Evolutionary conservation across 768 basidiomycete species (phyloP).

Genomic region (Trametes sanguinea): DNA sequence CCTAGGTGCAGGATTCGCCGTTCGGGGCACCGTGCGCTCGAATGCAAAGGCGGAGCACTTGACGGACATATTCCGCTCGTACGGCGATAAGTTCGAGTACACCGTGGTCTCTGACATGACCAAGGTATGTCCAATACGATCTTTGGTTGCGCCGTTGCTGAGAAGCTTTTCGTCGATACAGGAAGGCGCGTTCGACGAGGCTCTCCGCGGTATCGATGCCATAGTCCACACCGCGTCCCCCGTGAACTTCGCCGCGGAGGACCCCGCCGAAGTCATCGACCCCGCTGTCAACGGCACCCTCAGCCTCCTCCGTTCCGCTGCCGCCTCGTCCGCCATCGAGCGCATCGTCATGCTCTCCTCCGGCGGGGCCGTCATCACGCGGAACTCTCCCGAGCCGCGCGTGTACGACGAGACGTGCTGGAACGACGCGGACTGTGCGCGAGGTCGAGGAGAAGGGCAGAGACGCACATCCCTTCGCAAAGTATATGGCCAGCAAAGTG

Average conservation of each 20-base stretch:
- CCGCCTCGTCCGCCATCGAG: conserved; percentile 45
- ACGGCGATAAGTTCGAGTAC: conserved; percentile 59
- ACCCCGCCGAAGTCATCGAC: conserved; percentile 37
- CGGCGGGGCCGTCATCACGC: conserved; percentile 41
- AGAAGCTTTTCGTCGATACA: not conserved
- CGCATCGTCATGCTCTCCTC: conserved; percentile 72
- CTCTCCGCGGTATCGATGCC: conserved; percentile 26
- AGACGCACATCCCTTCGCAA: conserved; percentile 39
- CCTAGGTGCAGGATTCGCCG: conserved; percentile 61
- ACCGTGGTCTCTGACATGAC: conserved; percentile 75
- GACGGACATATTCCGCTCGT: conserved; percentile 48
- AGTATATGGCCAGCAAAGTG: conserved; percentile 60
- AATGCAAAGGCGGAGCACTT: conserved; percentile 57
- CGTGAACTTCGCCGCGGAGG: conserved; percentile 13
- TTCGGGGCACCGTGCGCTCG: conserved; percentile 67
- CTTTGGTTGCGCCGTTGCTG: not conserved
- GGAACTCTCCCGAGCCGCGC: conserved; percentile 24
- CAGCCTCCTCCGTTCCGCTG: conserved; percentile 37
- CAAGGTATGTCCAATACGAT: conserved; percentile 34
- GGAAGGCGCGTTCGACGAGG: conserved; percentile 29
- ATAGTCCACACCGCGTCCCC: conserved; percentile 29
- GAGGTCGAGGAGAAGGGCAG: conserved; percentile 51
- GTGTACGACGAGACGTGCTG: conserved; percentile 57
- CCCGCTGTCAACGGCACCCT: conserved; percentile 49
- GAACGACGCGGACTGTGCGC: conserved; percentile 52